Evolutionary conservation across 768 basidiomycete species (phyloP).

Genomic region (Boletus barrowsii): DNA sequence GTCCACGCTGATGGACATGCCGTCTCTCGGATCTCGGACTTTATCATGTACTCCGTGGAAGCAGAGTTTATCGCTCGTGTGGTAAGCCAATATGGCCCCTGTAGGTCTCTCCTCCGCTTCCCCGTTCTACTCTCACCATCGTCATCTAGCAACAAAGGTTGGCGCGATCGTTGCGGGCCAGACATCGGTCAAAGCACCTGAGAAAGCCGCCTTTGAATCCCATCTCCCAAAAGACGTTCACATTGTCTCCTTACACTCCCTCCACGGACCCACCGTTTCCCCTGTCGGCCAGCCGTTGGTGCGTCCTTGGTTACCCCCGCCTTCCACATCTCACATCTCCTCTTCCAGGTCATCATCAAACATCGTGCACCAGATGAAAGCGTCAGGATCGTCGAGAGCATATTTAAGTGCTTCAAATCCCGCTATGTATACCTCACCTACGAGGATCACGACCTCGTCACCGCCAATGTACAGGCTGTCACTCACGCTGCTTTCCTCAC

Average conservation of each 20-base stretch:
- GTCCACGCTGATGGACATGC: constrained; percentile 79
- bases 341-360: constrained; percentile 75
- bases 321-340: background rate
- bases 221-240: constrained; percentile 81
- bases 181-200: constrained; percentile 95
- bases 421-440: constrained; percentile 93
- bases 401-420: constrained; percentile 75
- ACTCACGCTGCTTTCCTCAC: constrained; percentile 97
- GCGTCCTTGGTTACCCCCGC: constrained; percentile 20
- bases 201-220: constrained; percentile 84
- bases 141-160: constrained; percentile 75
- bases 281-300: constrained; percentile 90
- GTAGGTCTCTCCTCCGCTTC: constrained; percentile 41
- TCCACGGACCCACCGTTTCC: constrained; percentile 90
- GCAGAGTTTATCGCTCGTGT: constrained; percentile 82
- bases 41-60: constrained; percentile 94
- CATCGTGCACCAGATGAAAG: constrained; percentile 78
- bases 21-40: constrained; percentile 87
- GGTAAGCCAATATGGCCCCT: constrained; percentile 90
- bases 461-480: constrained; percentile 97
- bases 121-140: background rate
- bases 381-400: constrained; percentile 73
- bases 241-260: constrained; percentile 90
- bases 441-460: constrained; percentile 93
- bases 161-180: constrained; percentile 93